Conservation (phyloP, 257 asterid species). For the Petunia secreta region DNA sequence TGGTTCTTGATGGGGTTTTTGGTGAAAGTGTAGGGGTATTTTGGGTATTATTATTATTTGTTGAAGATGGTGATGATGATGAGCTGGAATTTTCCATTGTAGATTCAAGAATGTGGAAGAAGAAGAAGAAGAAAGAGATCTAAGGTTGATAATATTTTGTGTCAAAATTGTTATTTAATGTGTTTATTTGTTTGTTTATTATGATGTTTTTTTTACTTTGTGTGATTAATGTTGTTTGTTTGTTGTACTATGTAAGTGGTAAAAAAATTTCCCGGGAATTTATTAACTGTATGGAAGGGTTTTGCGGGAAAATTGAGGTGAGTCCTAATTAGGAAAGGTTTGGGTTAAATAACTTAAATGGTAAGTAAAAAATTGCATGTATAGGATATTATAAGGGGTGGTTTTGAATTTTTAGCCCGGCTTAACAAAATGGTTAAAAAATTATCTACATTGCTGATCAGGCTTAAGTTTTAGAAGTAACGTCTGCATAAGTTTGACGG, state of each 20-base stretch:
- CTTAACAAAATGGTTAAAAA: no score
- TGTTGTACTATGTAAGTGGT: not conserved
- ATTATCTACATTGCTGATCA: no score
- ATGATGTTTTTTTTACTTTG: not conserved
- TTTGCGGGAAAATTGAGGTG: slow-evolving; percentile 40
- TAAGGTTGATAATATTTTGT: not conserved
- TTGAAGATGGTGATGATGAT: slow-evolving; percentile 24
- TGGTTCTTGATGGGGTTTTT: slow-evolving; percentile 44
- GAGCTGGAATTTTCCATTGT: slow-evolving; percentile 35
- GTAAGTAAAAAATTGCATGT: no score
- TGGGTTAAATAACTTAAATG: no score
- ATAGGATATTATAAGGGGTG: no score
- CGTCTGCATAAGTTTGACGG: no score
- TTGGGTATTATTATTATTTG: not conserved
- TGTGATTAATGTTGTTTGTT: slow-evolving; percentile 4
- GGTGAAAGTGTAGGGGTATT: slow-evolving; percentile 27
- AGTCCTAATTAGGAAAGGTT: slow-evolving; percentile 10
- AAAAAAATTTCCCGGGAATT: slow-evolving; percentile 48
- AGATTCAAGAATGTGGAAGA: not conserved
- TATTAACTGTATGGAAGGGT: slow-evolving; percentile 17
- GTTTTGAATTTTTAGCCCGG: no score
- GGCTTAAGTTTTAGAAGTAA: no score
- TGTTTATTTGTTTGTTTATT: not conserved
- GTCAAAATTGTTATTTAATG: not conserved
- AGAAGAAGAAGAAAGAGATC: not conserved